phyloP scores from a whole-genome alignment of 2,329 filamentous ascomycete species.

The Aureobasidium sp. region DNA sequence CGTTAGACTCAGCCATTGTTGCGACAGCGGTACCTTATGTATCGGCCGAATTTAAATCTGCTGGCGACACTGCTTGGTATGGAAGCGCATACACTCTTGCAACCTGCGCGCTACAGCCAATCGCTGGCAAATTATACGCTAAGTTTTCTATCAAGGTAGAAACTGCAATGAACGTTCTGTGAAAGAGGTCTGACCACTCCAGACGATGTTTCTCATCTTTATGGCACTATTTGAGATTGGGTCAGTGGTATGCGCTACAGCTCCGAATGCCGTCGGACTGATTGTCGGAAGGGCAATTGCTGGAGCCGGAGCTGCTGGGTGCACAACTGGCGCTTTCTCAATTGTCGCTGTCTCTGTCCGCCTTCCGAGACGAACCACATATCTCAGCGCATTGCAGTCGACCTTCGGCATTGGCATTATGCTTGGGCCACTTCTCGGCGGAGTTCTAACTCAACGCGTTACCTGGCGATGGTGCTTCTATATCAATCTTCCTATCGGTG shows the following conservation, averaged over 20 bases:
- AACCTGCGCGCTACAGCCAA: slow-evolving; percentile 37
- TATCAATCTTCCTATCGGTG: slow-evolving; percentile 44
- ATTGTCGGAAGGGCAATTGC: slow-evolving; percentile 38
- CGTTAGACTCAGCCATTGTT: slow-evolving; percentile 22
- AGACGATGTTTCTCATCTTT: slow-evolving; percentile 27
- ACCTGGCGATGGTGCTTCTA: slow-evolving; percentile 39
- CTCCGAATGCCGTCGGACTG: slow-evolving; percentile 29
- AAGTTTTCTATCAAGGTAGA: slow-evolving; percentile 31
- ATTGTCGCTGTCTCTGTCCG: slow-evolving; percentile 40
- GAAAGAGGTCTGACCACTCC: background rate
- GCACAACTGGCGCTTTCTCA: slow-evolving; percentile 29
- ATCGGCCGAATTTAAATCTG: slow-evolving; percentile 35
- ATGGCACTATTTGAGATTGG: slow-evolving; percentile 49
- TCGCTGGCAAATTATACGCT: slow-evolving; percentile 43
- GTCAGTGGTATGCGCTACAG: slow-evolving; percentile 46
- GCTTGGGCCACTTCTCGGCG: slow-evolving; percentile 39
- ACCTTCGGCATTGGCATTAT: slow-evolving; percentile 35
- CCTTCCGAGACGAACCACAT: slow-evolving; percentile 35
- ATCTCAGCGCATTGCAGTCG: slow-evolving; percentile 32
- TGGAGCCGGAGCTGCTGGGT: slow-evolving; percentile 36
- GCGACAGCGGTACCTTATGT: slow-evolving; percentile 34
- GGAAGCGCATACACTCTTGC: slow-evolving; percentile 39
- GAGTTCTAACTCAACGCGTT: slow-evolving; percentile 36
- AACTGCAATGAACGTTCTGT: background rate
- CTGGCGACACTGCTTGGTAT: slow-evolving; percentile 36